These are phyloP conservation scores for Globisporangium spiculum DNA, from an alignment of 352 stramenopile species.

Conservation along the genomic window DNA sequence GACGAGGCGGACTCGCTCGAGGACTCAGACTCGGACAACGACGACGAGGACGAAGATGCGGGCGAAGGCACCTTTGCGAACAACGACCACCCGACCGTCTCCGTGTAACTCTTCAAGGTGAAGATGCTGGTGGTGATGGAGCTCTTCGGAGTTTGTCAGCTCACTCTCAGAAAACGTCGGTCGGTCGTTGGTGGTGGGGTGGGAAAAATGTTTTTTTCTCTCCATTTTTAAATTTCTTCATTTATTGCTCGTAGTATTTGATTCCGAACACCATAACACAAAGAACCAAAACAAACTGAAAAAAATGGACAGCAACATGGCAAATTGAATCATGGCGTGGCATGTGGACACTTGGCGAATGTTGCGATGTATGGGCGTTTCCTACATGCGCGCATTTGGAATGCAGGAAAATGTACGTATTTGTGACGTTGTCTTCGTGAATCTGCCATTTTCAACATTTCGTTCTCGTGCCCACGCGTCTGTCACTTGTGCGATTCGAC, in stretches of 20 bases:
- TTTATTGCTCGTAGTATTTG: slow-evolving; percentile 10
- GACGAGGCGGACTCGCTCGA: slow-evolving; percentile 40
- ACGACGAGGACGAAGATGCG: slow-evolving; percentile 30
- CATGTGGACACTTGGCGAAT: neutral
- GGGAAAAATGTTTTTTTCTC: neutral
- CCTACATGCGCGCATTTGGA: neutral
- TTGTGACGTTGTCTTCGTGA: neutral
- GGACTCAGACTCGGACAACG: slow-evolving; percentile 53
- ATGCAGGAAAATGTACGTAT: neutral
- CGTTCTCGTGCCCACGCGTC: neutral
- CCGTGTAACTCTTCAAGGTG: slow-evolving; percentile 14
- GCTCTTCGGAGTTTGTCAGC: neutral
- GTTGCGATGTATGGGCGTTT: neutral
- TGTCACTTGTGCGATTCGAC: slow-evolving; percentile 1
- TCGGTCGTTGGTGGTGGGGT: slow-evolving; percentile 10
- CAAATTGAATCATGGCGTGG: neutral
- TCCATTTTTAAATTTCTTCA: slow-evolving; percentile 11
- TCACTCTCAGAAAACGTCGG: neutral
- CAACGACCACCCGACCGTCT: slow-evolving; percentile 29
- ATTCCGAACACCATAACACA: neutral
- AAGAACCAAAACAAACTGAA: neutral
- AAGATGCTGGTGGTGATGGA: neutral
- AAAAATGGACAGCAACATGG: neutral
- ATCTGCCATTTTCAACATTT: neutral
- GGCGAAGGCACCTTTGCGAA: slow-evolving; percentile 65